phyloP scores from a whole-genome alignment of 345 rosid genomes.

The Citrus mangshanensis region DNA sequence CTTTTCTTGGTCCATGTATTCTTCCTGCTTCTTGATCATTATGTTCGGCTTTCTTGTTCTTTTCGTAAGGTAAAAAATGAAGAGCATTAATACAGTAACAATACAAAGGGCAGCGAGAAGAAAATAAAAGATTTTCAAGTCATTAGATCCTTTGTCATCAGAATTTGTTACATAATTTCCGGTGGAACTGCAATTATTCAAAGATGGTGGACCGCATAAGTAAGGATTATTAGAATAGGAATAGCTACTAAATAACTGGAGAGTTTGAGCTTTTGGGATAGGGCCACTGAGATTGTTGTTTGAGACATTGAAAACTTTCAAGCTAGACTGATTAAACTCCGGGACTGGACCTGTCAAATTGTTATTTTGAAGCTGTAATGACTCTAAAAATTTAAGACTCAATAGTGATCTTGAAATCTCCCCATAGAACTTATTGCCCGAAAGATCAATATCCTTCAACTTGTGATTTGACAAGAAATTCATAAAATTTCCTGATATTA shows the following conservation, averaged over 20 bases:
- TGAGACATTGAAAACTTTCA: slow-evolving; percentile 39
- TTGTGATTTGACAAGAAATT: slow-evolving; percentile 36
- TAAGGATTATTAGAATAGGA: slow-evolving; percentile 24
- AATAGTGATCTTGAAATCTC: slow-evolving; percentile 25
- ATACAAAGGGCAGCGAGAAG: slow-evolving; percentile 33
- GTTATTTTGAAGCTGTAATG: slow-evolving; percentile 46
- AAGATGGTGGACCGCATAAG: slow-evolving; percentile 30
- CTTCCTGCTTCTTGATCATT: slow-evolving; percentile 7
- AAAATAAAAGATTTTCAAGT: slow-evolving; percentile 16
- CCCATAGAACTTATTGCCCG: slow-evolving; percentile 37
- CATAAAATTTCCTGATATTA: slow-evolving; percentile 39
- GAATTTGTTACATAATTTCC: not conserved
- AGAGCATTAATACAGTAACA: slow-evolving; percentile 30
- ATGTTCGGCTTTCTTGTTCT: slow-evolving; percentile 19
- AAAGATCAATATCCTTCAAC: slow-evolving; percentile 34
- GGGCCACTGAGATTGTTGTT: slow-evolving; percentile 39
- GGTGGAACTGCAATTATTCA: slow-evolving; percentile 5
- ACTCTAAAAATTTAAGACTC: slow-evolving; percentile 23
- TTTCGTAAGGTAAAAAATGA: slow-evolving; percentile 32
- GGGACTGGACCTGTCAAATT: slow-evolving; percentile 38
- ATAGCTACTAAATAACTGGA: slow-evolving; percentile 25
- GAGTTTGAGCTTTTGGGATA: slow-evolving; percentile 29
- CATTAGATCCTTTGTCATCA: not conserved
- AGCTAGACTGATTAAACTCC: slow-evolving; percentile 28
- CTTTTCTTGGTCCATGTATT: not conserved